These are phyloP conservation scores for Macrolepiota fuliginosa DNA, from an alignment of 768 basidiomycete species.

Conservation along the genomic window DNA sequence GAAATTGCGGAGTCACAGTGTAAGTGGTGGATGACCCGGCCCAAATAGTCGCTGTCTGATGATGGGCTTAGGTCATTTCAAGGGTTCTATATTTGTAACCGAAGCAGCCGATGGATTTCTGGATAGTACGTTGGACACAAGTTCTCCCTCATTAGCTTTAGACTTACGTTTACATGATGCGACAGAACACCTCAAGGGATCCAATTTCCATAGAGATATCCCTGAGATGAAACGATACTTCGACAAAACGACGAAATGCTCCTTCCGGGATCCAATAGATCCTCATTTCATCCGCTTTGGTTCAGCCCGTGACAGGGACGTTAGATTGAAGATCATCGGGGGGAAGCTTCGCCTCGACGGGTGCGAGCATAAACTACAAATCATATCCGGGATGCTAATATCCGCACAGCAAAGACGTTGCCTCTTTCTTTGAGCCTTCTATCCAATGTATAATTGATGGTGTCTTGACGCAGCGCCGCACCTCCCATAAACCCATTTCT, in stretches of 20 bases:
- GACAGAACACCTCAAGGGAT: slow-evolving; percentile 12
- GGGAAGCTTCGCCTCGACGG: slow-evolving; percentile 41
- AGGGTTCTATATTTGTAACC: slow-evolving; percentile 43
- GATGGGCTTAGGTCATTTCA: slow-evolving; percentile 30
- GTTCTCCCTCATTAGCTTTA: background rate
- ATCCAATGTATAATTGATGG: slow-evolving; percentile 27
- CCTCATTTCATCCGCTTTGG: slow-evolving; percentile 49
- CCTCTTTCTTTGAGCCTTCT: slow-evolving; percentile 27
- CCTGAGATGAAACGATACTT: slow-evolving; percentile 28
- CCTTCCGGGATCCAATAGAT: slow-evolving; percentile 36
- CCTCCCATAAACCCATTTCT: slow-evolving; percentile 21
- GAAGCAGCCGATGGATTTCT: slow-evolving; percentile 33
- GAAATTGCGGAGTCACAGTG: slow-evolving; percentile 28
- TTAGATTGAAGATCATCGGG: slow-evolving; percentile 31
- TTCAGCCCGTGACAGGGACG: slow-evolving; percentile 38
- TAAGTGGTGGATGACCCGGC: background rate
- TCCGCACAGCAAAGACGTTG: slow-evolving; percentile 16
- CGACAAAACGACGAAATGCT: slow-evolving; percentile 45
- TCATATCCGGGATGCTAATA: background rate
- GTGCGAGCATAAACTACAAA: slow-evolving; percentile 15
- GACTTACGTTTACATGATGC: background rate
- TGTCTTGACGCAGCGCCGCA: slow-evolving; percentile 18
- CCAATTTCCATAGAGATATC: slow-evolving; percentile 16
- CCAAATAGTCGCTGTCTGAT: no score
- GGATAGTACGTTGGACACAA: slow-evolving; percentile 21